These are phyloP conservation scores for Craspedostauros australis DNA, from an alignment of 108 stramenopile genomes.

Conservation along the genomic window DNA sequence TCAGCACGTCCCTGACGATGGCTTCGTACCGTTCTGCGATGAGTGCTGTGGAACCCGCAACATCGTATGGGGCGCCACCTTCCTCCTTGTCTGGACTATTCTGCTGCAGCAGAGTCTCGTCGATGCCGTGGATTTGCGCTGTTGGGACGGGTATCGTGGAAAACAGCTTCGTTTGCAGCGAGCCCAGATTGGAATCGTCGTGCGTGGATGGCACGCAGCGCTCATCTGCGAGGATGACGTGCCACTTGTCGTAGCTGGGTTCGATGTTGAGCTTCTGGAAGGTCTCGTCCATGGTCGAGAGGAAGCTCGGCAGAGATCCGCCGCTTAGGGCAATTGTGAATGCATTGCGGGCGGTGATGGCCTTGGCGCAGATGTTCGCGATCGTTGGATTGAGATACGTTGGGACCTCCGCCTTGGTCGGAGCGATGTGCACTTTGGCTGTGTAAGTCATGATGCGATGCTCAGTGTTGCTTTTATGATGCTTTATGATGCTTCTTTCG, in stretches of 20 bases:
- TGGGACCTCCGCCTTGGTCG: too few species aligned
- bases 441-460: too few species aligned
- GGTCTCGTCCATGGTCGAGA: conserved; percentile 29
- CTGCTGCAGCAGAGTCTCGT: conserved; percentile 28
- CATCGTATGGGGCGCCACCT: too few species aligned
- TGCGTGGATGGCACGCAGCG: conserved; percentile 77
- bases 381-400: too few species aligned
- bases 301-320: conserved; percentile 81
- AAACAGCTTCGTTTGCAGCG: conserved; percentile 43
- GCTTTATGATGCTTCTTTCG: too few species aligned
- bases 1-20: background rate
- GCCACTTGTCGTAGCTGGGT: conserved; percentile 71
- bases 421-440: too few species aligned
- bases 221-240: conserved; percentile 91
- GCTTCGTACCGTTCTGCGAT: conserved; percentile 1
- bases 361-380: too few species aligned
- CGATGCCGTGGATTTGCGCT: conserved; percentile 66
- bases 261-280: conserved; percentile 28
- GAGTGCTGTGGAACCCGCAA: background rate
- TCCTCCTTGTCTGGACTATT: too few species aligned
- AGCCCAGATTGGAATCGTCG: conserved; percentile 77
- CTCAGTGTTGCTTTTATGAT: too few species aligned
- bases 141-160: conserved; percentile 41
- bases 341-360: conserved; percentile 20
- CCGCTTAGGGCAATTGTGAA: conserved; percentile 90